phyloP scores from a whole-genome alignment of 2,329 filamentous ascomycete genomes.

The Fusarium musae region DNA sequence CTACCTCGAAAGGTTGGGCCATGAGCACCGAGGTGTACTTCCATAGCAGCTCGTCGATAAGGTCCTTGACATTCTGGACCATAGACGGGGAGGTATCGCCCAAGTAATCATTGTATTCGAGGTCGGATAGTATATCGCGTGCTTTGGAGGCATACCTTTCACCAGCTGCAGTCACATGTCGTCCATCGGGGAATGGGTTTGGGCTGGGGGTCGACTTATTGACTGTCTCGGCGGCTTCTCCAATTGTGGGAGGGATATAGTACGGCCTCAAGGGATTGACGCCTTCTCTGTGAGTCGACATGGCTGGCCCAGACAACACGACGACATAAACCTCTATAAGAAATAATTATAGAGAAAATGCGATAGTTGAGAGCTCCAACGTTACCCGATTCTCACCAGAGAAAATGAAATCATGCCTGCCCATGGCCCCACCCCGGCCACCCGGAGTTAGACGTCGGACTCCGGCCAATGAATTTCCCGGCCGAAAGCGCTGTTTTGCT shows the following conservation, averaged over 20 bases:
- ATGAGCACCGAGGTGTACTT: slow-evolving; percentile 91
- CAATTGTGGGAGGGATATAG: slow-evolving; percentile 71
- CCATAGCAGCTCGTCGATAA: slow-evolving; percentile 88
- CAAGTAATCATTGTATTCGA: slow-evolving; percentile 92
- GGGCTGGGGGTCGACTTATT: slow-evolving; percentile 53
- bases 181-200: slow-evolving; percentile 57
- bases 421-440: slow-evolving; percentile 33
- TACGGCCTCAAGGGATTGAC: slow-evolving; percentile 76
- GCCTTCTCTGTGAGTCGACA: slow-evolving; percentile 59
- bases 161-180: slow-evolving; percentile 54
- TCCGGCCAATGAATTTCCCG: slow-evolving; percentile 51
- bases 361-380: slow-evolving; percentile 26
- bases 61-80: slow-evolving; percentile 77
- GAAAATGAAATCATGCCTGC: slow-evolving; percentile 50
- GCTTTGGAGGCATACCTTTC: slow-evolving; percentile 64
- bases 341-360: slow-evolving; percentile 31
- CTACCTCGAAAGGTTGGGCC: slow-evolving; percentile 96
- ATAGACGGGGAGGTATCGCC: slow-evolving; percentile 79
- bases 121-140: slow-evolving; percentile 86
- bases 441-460: slow-evolving; percentile 43
- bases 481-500: slow-evolving; percentile 39
- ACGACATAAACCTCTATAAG: slow-evolving; percentile 40
- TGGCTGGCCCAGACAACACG: slow-evolving; percentile 47
- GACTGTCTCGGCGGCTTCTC: slow-evolving; percentile 53
- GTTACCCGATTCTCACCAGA: slow-evolving; percentile 34